Percentiles rank a stretch among this genome's conserved stretches.
phyloP scores from a whole-genome alignment of 768 basidiomycete species.

The Kwoniella dejecticola region DNA sequence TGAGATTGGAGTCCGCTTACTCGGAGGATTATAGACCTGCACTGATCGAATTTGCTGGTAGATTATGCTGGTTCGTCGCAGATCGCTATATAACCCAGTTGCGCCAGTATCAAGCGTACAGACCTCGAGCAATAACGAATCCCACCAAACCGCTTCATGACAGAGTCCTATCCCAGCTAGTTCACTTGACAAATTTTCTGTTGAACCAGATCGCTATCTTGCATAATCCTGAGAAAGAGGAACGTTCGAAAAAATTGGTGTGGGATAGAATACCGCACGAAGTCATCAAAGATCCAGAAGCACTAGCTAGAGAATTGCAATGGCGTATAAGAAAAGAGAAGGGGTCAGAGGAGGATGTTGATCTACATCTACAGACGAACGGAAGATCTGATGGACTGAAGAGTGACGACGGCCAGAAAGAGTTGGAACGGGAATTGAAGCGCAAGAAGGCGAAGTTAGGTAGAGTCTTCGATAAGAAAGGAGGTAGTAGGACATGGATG shows the following conservation, averaged over 20 bases:
- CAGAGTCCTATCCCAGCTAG: conserved; percentile 72
- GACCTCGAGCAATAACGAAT: conserved; percentile 11
- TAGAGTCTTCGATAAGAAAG: conserved; percentile 12
- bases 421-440: conserved; percentile 20
- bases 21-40: not conserved
- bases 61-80: conserved; percentile 87
- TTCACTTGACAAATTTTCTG: conserved; percentile 73
- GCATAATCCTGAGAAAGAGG: conserved; percentile 65
- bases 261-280: conserved; percentile 80
- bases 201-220: conserved; percentile 73
- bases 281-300: conserved; percentile 76
- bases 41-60: conserved; percentile 46
- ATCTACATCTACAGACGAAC: not conserved
- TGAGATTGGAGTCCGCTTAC: conserved; percentile 47
- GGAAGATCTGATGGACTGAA: not conserved
- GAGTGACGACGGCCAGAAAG: not conserved
- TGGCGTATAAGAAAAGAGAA: conserved; percentile 68
- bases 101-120: conserved; percentile 37
- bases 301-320: conserved; percentile 76
- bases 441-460: conserved; percentile 9
- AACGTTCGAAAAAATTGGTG: conserved; percentile 71
- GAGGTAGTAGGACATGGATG: conserved; percentile 17
- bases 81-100: conserved; percentile 77
- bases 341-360: conserved; percentile 6
- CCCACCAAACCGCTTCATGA: conserved; percentile 39